Evolutionary conservation across 108 stramenopile species (phyloP).

Genomic region (Nannochloropsis salina): DNA sequence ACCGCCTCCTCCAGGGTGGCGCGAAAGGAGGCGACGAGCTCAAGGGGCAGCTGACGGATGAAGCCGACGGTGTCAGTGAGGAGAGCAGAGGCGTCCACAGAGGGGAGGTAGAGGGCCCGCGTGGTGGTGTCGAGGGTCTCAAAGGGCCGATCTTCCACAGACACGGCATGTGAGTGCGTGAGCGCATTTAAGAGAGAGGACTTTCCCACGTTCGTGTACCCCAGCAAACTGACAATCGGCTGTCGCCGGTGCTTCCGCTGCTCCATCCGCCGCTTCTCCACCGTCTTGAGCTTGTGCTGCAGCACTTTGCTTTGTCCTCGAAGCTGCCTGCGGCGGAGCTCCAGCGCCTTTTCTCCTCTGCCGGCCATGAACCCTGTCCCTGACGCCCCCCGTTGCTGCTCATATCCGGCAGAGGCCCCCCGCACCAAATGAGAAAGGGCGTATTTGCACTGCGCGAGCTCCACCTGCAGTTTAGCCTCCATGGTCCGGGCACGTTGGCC

Average conservation of each 20-base stretch:
- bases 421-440: constrained; percentile 74
- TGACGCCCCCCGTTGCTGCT: constrained; percentile 67
- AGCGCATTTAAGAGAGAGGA: constrained; percentile 76
- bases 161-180: constrained; percentile 74
- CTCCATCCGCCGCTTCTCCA: constrained; percentile 73
- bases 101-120: constrained; percentile 73
- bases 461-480: constrained; percentile 89
- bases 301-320: constrained; percentile 74
- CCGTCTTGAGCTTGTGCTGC: constrained; percentile 75
- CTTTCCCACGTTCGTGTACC: constrained; percentile 94
- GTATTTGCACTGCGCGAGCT: constrained; percentile 81
- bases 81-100: constrained; percentile 66
- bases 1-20: constrained; percentile 89
- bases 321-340: constrained; percentile 81
- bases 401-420: constrained; percentile 74
- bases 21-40: constrained; percentile 82
- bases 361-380: constrained; percentile 69
- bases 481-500: constrained; percentile 84
- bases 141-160: constrained; percentile 74
- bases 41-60: constrained; percentile 87
- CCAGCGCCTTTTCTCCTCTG: constrained; percentile 83
- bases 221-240: constrained; percentile 69
- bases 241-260: constrained; percentile 61
- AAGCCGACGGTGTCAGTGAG: constrained; percentile 95
- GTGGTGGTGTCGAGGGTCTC: constrained; percentile 93